These are phyloP conservation scores for Ambrosia artemisiifolia DNA, from an alignment of 129 eudicot genomes.

Conservation along the genomic window DNA sequence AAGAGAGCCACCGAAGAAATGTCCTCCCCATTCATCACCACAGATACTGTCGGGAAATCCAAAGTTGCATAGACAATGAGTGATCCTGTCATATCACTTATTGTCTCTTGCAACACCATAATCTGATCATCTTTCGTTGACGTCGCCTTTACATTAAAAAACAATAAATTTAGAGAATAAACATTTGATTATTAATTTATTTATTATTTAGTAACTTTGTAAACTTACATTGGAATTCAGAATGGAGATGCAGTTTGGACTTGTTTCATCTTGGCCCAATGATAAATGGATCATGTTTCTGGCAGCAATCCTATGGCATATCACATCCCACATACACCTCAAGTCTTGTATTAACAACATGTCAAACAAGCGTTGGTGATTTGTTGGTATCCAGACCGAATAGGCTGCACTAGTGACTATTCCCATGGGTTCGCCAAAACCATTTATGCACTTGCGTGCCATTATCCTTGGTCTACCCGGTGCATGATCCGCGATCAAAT, in stretches of 20 bases:
- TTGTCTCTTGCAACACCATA: conserved; percentile 5
- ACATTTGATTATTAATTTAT: background rate
- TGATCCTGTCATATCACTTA: conserved; percentile 22
- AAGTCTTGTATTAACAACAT: conserved; percentile 7
- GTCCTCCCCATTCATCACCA: conserved; percentile 1
- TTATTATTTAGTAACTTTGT: background rate
- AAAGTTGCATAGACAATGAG: conserved; percentile 21
- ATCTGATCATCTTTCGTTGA: background rate
- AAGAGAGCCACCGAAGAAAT: conserved; percentile 12
- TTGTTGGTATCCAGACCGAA: conserved; percentile 16
- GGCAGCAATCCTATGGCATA: conserved; percentile 1
- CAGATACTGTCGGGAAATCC: background rate
- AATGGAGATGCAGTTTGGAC: conserved; percentile 12
- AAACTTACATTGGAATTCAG: conserved; percentile 7
- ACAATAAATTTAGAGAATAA: background rate
- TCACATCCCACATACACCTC: conserved; percentile 23
- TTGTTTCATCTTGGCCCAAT: conserved; percentile 12
- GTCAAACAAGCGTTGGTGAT: conserved; percentile 16
- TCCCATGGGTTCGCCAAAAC: conserved; percentile 16
- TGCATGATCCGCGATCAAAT: background rate
- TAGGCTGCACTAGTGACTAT: background rate
- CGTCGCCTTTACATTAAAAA: background rate
- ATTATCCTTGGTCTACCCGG: conserved; percentile 6
- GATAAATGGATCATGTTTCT: conserved; percentile 12
- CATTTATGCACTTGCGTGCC: conserved; percentile 3